Evolutionary conservation across 345 rosid species (phyloP).

Genomic region (Brassica napus): DNA sequence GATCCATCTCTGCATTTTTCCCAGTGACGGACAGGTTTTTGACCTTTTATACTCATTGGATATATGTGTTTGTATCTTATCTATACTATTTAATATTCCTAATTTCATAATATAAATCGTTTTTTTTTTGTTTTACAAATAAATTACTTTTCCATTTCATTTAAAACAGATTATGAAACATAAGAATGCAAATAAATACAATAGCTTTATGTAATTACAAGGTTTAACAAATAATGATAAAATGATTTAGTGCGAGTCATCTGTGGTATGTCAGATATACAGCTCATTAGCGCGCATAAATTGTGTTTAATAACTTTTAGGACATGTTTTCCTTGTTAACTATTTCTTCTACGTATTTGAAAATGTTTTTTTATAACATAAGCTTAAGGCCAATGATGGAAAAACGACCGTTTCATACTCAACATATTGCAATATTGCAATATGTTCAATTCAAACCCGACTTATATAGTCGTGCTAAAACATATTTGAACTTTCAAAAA

Average conservation of each 20-base stretch:
- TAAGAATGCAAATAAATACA: neutral
- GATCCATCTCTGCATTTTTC: slow-evolving; percentile 25
- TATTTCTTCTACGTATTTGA: neutral
- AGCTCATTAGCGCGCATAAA: neutral
- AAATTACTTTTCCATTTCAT: neutral
- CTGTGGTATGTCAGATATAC: neutral
- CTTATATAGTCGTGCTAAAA: too few species aligned
- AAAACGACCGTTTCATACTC: too few species aligned
- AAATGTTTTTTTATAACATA: too few species aligned
- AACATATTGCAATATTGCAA: too few species aligned
- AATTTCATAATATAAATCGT: neutral
- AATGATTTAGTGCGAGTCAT: neutral
- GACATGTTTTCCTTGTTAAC: neutral
- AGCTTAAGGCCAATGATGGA: neutral
- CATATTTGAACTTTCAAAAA: too few species aligned
- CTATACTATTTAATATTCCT: neutral
- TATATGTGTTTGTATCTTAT: neutral
- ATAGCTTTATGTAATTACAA: neutral
- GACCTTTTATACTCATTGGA: slow-evolving; percentile 26
- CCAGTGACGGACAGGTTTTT: slow-evolving; percentile 27
- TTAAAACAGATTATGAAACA: neutral
- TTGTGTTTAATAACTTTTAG: neutral
- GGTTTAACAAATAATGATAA: neutral
- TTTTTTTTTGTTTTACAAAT: neutral
- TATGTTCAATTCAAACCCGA: too few species aligned